A percentile compares a stretch with the other conserved stretches of the same genome.
These are phyloP conservation scores for Begonia peltatifolia DNA, from an alignment of 306 rosid species.

Conservation along the genomic window DNA sequence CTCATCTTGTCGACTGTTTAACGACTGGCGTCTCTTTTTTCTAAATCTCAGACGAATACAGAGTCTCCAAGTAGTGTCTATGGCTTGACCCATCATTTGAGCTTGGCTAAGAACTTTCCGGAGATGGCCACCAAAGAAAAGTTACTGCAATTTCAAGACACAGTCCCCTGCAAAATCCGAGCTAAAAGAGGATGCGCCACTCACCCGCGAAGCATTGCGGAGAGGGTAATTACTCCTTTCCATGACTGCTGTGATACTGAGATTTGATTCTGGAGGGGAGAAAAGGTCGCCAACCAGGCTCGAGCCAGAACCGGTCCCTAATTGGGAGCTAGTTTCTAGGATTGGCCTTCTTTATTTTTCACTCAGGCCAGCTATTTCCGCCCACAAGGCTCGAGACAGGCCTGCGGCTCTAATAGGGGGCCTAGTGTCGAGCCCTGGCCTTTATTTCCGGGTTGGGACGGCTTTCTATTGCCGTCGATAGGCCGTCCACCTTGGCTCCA, in stretches of 20 bases:
- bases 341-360: too few species aligned
- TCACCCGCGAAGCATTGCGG: constrained; percentile 94
- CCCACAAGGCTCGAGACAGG: too few species aligned
- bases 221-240: constrained; percentile 33
- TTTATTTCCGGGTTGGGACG: too few species aligned
- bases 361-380: too few species aligned
- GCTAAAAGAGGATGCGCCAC: constrained; percentile 95
- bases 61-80: constrained; percentile 22
- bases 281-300: too few species aligned
- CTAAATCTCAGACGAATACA: constrained; percentile 17
- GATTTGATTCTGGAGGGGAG: too few species aligned
- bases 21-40: constrained; percentile 5
- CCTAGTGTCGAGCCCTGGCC: too few species aligned
- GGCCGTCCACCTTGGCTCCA: too few species aligned
- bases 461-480: too few species aligned
- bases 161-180: constrained; percentile 61
- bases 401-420: too few species aligned
- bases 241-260: neutral
- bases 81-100: constrained; percentile 55
- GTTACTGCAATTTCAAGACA: constrained; percentile 39
- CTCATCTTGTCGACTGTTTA: neutral
- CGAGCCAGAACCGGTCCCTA: too few species aligned
- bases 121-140: constrained; percentile 38
- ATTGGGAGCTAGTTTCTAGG: too few species aligned
- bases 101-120: constrained; percentile 42